Evolutionary conservation across 176 grass and related monocot genomes (phyloP).

Genomic region (Carex littledalei): DNA sequence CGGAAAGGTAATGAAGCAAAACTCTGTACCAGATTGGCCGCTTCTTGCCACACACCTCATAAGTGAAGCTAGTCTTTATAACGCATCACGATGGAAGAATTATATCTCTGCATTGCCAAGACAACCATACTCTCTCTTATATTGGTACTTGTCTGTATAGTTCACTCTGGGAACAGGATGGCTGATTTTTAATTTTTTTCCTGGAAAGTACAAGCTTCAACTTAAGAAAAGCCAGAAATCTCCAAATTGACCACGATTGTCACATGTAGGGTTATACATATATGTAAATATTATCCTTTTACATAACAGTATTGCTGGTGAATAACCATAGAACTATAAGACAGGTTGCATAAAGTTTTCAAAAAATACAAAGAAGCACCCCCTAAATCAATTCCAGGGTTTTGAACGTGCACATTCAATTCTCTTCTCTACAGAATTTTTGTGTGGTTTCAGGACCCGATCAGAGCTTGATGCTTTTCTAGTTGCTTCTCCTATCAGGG

Average conservation of each 20-base stretch:
- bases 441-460: constrained; percentile 73
- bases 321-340: neutral
- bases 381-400: neutral
- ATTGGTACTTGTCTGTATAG: constrained; percentile 49
- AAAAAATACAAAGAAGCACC: neutral
- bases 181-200: neutral
- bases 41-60: constrained; percentile 90
- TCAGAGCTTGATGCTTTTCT: constrained; percentile 76
- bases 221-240: neutral
- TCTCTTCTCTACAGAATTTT: constrained; percentile 46
- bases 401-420: constrained; percentile 42
- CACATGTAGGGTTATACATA: neutral
- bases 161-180: neutral
- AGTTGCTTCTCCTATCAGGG: constrained; percentile 75
- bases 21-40: constrained; percentile 91
- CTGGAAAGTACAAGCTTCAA: neutral
- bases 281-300: neutral
- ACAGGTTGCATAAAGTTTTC: neutral
- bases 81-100: constrained; percentile 71
- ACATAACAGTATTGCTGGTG: neutral
- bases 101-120: constrained; percentile 86
- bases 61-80: constrained; percentile 76
- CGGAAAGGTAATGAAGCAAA: constrained; percentile 58
- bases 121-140: constrained; percentile 94
- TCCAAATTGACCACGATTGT: neutral